phyloP scores from a whole-genome alignment of 2,329 filamentous ascomycete genomes.

The Alternaria panax region DNA sequence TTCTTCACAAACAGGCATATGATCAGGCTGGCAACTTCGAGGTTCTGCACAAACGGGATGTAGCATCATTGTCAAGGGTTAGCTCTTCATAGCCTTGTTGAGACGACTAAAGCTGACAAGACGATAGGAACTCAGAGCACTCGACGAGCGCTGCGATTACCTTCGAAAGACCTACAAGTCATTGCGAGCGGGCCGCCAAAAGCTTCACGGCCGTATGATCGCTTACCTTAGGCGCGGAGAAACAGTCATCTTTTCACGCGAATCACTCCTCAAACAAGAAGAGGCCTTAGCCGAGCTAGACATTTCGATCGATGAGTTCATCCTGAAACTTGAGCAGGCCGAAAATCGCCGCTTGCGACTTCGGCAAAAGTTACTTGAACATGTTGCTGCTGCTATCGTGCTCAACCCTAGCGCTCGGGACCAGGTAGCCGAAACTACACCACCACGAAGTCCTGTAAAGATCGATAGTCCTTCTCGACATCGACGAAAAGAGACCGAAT shows the following conservation, averaged over 20 bases:
- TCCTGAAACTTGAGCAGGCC: slow-evolving; percentile 78
- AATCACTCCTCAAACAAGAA: slow-evolving; percentile 80
- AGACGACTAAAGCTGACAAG: slow-evolving; percentile 25
- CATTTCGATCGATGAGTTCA: slow-evolving; percentile 80
- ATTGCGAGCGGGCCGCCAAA: slow-evolving; percentile 76
- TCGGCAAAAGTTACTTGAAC: slow-evolving; percentile 80
- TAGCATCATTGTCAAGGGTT: slow-evolving; percentile 66
- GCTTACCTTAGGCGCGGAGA: slow-evolving; percentile 76
- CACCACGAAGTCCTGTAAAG: slow-evolving; percentile 50
- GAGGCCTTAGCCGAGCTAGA: slow-evolving; percentile 80
- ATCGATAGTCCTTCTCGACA: slow-evolving; percentile 43
- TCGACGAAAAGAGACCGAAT: slow-evolving; percentile 51
- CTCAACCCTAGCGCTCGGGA: slow-evolving; percentile 40
- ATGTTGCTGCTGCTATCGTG: slow-evolving; percentile 72
- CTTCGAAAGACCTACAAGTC: slow-evolving; percentile 78
- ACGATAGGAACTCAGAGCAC: slow-evolving; percentile 70
- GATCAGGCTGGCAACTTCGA: slow-evolving; percentile 52
- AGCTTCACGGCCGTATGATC: slow-evolving; percentile 78
- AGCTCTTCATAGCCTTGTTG: slow-evolving; percentile 21
- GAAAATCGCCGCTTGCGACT: slow-evolving; percentile 79
- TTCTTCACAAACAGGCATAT: slow-evolving; percentile 49
- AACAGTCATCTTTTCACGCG: slow-evolving; percentile 74
- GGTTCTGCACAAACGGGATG: slow-evolving; percentile 50
- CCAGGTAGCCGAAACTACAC: slow-evolving; percentile 46
- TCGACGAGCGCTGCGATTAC: slow-evolving; percentile 82